Conservation (phyloP, 2,329 filamentous ascomycete genomes). For the Byssoonygena ceratinophila region DNA sequence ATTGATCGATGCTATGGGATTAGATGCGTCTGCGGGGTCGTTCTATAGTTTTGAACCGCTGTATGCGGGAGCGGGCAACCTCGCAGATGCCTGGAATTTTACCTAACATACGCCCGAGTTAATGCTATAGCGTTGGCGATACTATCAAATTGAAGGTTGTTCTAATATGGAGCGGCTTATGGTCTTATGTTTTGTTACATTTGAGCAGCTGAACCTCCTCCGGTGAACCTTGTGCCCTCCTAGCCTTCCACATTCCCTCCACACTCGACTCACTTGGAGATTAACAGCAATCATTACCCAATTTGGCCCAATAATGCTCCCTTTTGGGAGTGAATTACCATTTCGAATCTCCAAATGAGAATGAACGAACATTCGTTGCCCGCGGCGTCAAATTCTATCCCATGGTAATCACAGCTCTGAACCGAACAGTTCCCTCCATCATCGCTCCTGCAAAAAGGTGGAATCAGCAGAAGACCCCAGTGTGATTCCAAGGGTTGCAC, state of each 20-base stretch:
- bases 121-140: not conserved
- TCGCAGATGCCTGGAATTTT: not conserved
- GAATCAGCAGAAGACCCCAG: not conserved
- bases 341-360: no score
- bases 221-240: no score
- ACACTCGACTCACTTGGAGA: no score
- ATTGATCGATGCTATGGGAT: not conserved
- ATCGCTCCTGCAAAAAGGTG: conserved; percentile 9
- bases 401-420: conserved; percentile 15
- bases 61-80: not conserved
- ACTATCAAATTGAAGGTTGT: no score
- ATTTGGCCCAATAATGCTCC: no score
- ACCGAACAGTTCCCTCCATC: conserved; percentile 13
- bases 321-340: no score
- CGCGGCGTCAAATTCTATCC: not conserved
- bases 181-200: no score
- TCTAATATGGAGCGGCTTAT: no score
- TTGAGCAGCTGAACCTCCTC: no score
- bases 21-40: not conserved
- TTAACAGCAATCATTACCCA: no score
- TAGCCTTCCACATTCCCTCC: no score
- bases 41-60: not conserved
- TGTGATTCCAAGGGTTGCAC: not conserved
- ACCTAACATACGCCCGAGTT: not conserved
- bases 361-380: not conserved